These are phyloP conservation scores for Neonothopanus nambi DNA, from an alignment of 1,284 basidiomycete genomes.

Conservation along the genomic window DNA sequence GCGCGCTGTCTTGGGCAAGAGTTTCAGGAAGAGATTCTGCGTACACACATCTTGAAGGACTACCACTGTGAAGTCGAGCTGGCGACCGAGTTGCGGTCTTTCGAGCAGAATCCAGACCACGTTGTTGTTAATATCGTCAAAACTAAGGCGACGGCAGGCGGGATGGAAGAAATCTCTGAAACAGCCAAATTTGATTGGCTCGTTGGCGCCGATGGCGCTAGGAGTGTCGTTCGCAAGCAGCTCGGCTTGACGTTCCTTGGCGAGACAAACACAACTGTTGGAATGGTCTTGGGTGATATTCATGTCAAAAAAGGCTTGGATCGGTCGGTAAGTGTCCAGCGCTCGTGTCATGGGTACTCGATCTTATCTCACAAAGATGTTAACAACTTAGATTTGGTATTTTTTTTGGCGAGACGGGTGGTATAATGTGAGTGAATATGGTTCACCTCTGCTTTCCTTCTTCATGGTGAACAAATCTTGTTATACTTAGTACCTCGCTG, in stretches of 20 bases:
- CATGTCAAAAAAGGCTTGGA: constrained; percentile 28
- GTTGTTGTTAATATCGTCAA: constrained; percentile 10
- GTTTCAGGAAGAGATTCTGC: constrained; percentile 27
- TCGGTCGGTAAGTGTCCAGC: constrained; percentile 19
- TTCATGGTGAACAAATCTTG: constrained; percentile 27
- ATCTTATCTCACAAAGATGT: not conserved
- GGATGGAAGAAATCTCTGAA: not conserved
- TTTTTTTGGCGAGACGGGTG: constrained; percentile 33
- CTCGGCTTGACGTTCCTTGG: constrained; percentile 33
- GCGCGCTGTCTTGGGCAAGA: constrained; percentile 28
- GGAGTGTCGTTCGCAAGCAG: constrained; percentile 27
- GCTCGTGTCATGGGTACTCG: not conserved
- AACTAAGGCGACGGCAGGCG: constrained; percentile 9
- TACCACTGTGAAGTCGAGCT: constrained; percentile 29
- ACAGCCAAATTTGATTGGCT: constrained; percentile 15
- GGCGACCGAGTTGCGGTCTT: constrained; percentile 27
- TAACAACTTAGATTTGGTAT: constrained; percentile 14
- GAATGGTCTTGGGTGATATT: constrained; percentile 27
- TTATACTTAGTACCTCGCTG: constrained; percentile 29
- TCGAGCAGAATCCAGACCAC: constrained; percentile 31
- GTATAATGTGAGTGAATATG: constrained; percentile 24
- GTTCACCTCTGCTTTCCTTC: constrained; percentile 15
- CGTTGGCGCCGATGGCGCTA: constrained; percentile 11
- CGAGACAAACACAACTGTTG: constrained; percentile 22
- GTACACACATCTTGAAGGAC: constrained; percentile 24